Percentiles rank a stretch among this genome's conserved stretches.
phyloP scores from a whole-genome alignment of 441 rosid genomes.

The Erodium trifolium region DNA sequence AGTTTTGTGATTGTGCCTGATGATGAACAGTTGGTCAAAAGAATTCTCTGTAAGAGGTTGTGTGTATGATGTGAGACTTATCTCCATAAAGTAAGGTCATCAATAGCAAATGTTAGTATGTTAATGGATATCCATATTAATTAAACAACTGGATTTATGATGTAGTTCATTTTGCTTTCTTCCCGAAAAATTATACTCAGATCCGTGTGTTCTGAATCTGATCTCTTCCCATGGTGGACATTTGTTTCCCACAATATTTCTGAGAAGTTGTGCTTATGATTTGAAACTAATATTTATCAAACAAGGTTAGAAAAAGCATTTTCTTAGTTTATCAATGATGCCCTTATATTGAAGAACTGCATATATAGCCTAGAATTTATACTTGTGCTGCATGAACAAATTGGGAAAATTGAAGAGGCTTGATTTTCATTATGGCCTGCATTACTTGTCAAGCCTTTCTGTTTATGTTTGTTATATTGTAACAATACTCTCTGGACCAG shows the following conservation, averaged over 20 bases:
- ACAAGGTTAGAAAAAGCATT: neutral
- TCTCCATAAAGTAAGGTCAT: neutral
- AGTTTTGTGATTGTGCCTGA: neutral
- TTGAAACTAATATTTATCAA: neutral
- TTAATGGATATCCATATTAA: neutral
- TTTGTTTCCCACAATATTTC: neutral
- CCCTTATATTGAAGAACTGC: neutral
- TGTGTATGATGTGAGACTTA: neutral
- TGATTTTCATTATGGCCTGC: neutral
- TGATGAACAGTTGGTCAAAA: neutral
- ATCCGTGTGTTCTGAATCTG: neutral
- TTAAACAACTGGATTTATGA: neutral
- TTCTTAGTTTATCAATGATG: neutral
- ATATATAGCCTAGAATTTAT: neutral
- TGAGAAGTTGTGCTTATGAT: neutral
- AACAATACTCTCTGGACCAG: neutral
- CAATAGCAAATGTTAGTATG: neutral
- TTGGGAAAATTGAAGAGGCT: slow-evolving; percentile 1
- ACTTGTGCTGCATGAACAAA: neutral
- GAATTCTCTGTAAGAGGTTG: neutral
- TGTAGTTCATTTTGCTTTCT: neutral
- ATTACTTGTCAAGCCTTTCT: neutral
- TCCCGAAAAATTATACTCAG: neutral
- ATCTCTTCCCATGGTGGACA: neutral
- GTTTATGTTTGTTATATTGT: neutral